These are phyloP conservation scores for Bryum argenteum DNA, from an alignment of 225 moss, liverwort and hornwort genomes.

Conservation along the genomic window DNA sequence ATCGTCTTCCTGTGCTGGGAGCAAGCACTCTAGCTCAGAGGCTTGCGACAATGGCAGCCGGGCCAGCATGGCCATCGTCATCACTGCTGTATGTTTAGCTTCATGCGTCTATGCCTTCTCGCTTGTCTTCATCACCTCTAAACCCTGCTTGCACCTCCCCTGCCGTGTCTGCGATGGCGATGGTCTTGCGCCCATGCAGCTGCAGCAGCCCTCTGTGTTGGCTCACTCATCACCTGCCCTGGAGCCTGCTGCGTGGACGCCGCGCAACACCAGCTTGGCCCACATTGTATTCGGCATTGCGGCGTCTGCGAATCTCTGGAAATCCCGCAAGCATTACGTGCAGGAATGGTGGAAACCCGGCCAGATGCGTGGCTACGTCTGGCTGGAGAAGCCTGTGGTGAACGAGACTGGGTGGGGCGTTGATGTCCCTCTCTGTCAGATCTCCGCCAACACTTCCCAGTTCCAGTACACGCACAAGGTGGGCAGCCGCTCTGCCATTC, in stretches of 20 bases:
- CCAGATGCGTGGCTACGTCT: constrained; percentile 91
- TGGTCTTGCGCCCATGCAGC: constrained; percentile 11
- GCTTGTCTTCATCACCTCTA: constrained; percentile 33
- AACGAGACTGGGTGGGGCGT: constrained; percentile 48
- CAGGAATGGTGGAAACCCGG: constrained; percentile 86
- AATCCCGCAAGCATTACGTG: constrained; percentile 69
- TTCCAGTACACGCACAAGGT: constrained; percentile 75
- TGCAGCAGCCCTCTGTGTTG: too few species aligned
- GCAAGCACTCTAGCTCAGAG: constrained; percentile 26
- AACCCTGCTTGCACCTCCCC: constrained; percentile 34
- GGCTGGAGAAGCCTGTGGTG: constrained; percentile 78
- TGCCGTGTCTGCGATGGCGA: constrained; percentile 28
- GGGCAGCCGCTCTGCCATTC: constrained; percentile 87
- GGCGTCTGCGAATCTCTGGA: constrained; percentile 88
- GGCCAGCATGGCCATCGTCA: constrained; percentile 36
- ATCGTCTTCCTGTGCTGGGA: background rate
- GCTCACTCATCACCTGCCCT: background rate
- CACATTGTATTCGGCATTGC: constrained; percentile 89
- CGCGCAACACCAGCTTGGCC: constrained; percentile 47
- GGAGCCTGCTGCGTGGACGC: constrained; percentile 16
- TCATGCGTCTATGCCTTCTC: constrained; percentile 45
- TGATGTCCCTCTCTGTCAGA: constrained; percentile 61
- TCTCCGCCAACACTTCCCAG: constrained; percentile 84
- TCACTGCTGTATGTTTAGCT: constrained; percentile 43
- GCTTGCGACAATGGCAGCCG: constrained; percentile 20